Evolutionary conservation across 768 basidiomycete genomes (phyloP), one percentile per base, ranked within the genome.

Genomic region (Coprinopsis sp.): DNA sequence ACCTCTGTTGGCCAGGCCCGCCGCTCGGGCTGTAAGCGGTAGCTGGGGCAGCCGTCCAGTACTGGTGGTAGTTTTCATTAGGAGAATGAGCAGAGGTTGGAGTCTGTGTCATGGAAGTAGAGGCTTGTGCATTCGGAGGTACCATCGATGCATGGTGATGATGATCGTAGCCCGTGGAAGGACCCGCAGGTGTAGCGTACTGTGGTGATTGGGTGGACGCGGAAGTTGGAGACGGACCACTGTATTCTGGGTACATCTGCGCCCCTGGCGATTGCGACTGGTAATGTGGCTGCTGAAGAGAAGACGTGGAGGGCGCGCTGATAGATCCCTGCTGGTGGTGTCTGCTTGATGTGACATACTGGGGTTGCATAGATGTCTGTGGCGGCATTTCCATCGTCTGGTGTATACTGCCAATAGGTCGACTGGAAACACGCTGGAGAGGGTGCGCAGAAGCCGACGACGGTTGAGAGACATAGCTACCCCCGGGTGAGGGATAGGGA

Each of bases 1-100:
- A 41, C 25, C 33, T 40, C 22, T 56, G 56, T 22, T 59, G 58
- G 10, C 54, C 57, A 21, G 57, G 54, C 29, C 59, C 36, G 23
- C 48, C 58, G 2, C 56, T n/a, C n/a, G n/a, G n/a, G n/a, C n/a
- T 49, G 43, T 65, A 63, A 8, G 54, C 55, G 3, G 47, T 48
- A 10, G 55, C n/a, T n/a, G n/a, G 52, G 3, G 63, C 61, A 16
- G 63, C 59, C 16, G 63, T 55, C 69, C 66, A 69, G 38, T 69
- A 66, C 30, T 60, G 50, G 50, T 54, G 53, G 64, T 30, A 51
- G 47, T 40, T 54, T 51, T 50, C 51, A 41, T 21, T 45, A 27
- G 30, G 38, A 46, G 14, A 49, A n/a, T 21, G 28, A 37, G 46
- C 41, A 19, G 22, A 50, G n/a, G 21, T 31, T 21, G 12, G 27